phyloP scores from a whole-genome alignment of 176 grass and related monocot genomes.

The Zizania latifolia region DNA sequence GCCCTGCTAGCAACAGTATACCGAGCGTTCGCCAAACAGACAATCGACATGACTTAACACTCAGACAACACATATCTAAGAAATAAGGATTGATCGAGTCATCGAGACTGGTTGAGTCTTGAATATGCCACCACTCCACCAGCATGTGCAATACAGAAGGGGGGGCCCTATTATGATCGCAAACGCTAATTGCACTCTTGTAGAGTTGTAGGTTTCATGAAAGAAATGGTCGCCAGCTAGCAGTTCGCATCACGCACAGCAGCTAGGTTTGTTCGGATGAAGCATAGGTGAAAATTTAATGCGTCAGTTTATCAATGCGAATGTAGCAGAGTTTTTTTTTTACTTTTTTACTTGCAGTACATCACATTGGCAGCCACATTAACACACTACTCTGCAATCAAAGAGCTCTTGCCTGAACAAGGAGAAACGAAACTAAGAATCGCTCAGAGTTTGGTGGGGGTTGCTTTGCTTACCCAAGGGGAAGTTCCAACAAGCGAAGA shows the following conservation, averaged over 20 bases:
- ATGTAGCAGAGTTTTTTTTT: neutral
- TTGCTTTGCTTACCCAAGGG: conserved; percentile 48
- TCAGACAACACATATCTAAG: neutral
- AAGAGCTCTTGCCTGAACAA: neutral
- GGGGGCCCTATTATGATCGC: neutral
- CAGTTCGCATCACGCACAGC: too few species aligned
- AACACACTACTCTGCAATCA: neutral
- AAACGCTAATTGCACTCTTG: neutral
- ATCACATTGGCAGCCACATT: neutral
- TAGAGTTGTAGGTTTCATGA: neutral
- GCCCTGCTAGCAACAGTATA: too few species aligned
- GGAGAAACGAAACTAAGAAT: neutral
- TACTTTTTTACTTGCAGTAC: neutral
- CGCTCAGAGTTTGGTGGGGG: neutral
- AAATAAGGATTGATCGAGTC: neutral
- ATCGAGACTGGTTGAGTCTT: too few species aligned
- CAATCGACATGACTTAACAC: neutral
- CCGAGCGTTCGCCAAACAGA: neutral
- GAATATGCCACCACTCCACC: too few species aligned
- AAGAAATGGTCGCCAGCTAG: too few species aligned
- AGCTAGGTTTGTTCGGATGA: neutral
- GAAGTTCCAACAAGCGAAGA: conserved; percentile 89
- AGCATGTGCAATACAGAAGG: too few species aligned
- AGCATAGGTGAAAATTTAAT: neutral
- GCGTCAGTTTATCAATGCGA: neutral